Percentiles rank a stretch among this genome's conserved stretches.
Evolutionary conservation across 768 basidiomycete genomes (phyloP).

Genomic region (Lentinula aciculospora): DNA sequence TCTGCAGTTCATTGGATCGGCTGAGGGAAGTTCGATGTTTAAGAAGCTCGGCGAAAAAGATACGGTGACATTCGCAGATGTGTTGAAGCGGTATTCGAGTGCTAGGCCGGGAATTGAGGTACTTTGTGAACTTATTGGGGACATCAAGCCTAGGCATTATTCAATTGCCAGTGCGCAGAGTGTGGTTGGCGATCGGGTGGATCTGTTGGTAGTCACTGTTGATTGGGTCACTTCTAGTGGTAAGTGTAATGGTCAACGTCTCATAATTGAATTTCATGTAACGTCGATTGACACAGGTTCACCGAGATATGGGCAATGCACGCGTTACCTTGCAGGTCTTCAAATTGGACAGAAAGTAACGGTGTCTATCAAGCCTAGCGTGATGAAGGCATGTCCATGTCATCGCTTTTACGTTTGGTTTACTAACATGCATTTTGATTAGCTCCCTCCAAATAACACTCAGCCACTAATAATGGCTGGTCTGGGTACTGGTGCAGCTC

Average conservation of each 20-base stretch:
- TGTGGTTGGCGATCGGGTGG: conserved; percentile 91
- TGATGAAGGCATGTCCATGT: conserved; percentile 78
- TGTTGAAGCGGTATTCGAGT: conserved; percentile 69
- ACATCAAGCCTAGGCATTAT: conserved; percentile 97
- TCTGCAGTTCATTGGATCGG: conserved; percentile 86
- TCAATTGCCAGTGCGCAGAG: conserved; percentile 96
- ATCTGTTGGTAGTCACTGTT: conserved; percentile 92
- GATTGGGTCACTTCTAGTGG: conserved; percentile 88
- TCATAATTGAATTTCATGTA: background rate
- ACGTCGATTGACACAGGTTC: conserved; percentile 41
- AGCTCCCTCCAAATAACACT: conserved; percentile 78
- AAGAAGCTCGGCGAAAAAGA: conserved; percentile 96
- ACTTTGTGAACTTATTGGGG: conserved; percentile 84
- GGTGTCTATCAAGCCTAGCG: conserved; percentile 96
- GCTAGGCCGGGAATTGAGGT: conserved; percentile 81
- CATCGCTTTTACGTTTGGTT: background rate
- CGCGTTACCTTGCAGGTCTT: conserved; percentile 85
- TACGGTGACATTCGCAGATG: conserved; percentile 88
- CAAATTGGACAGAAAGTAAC: conserved; percentile 89
- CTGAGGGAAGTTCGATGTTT: conserved; percentile 88
- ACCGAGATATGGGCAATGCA: conserved; percentile 88
- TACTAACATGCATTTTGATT: conserved; percentile 11
- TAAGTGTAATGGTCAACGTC: conserved; percentile 28
- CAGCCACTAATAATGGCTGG: conserved; percentile 99
- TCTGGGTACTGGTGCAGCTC: conserved; percentile 95